These are phyloP conservation scores for Parmelia sp. DNA, from an alignment of 495 filamentous ascomycete genomes.

Conservation along the genomic window DNA sequence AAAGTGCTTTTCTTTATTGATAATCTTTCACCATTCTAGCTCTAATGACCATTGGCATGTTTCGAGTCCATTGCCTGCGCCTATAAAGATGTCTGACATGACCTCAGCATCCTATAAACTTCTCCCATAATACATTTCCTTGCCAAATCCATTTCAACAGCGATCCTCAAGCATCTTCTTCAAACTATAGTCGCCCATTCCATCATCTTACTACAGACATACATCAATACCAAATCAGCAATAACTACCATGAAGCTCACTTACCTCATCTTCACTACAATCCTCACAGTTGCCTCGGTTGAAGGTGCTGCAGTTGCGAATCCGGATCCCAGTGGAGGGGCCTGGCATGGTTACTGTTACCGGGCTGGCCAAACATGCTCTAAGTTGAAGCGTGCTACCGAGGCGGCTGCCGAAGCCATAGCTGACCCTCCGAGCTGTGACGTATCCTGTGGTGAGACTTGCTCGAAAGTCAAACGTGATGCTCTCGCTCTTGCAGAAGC, in stretches of 20 bases:
- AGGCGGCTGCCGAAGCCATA: conserved; percentile 29
- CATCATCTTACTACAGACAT: conserved; percentile 11
- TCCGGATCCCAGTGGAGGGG: neutral
- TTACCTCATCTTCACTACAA: conserved; percentile 33
- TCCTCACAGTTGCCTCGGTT: conserved; percentile 36
- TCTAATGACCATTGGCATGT: conserved; percentile 3
- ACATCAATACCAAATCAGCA: conserved; percentile 14
- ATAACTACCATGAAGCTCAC: conserved; percentile 44
- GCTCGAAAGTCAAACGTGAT: conserved; percentile 43
- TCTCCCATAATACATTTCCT: neutral
- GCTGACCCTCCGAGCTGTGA: conserved; percentile 29
- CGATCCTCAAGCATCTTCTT: conserved; percentile 16
- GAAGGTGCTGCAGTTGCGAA: conserved; percentile 29
- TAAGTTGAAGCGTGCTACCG: conserved; percentile 44
- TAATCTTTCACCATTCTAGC: neutral
- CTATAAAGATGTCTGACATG: conserved; percentile 5
- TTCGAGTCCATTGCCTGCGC: neutral
- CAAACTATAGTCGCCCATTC: conserved; percentile 10
- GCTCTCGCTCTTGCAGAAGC: conserved; percentile 31
- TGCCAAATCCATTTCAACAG: neutral
- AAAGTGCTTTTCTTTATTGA: conserved; percentile 16
- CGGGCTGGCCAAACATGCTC: conserved; percentile 39
- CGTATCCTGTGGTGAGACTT: conserved; percentile 39
- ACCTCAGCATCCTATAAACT: neutral
- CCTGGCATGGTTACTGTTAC: conserved; percentile 23